Evolutionary conservation across 176 grass and related monocot genomes (phyloP), one percentile per base, ranked within the genome.

Genomic region (Metroxylon sagu): DNA sequence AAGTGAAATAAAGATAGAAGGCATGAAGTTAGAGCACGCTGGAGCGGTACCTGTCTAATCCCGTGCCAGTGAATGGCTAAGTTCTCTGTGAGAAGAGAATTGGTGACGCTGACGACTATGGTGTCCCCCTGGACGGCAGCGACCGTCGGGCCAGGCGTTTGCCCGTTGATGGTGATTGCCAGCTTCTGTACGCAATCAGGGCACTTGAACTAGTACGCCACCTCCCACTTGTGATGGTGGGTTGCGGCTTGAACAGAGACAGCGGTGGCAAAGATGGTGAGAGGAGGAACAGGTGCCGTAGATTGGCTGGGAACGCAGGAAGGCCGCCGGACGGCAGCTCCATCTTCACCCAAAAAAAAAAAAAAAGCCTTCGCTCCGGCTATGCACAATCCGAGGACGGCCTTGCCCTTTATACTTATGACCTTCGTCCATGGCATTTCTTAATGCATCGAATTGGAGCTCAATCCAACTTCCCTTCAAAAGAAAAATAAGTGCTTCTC

Each of bases 11-110:
- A n/a, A n/a, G n/a, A n/a, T n/a, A n/a, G n/a, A n/a, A n/a, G n/a
- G n/a, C n/a, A n/a, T n/a, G n/a, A n/a, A n/a, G n/a, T n/a, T n/a
- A n/a, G n/a, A n/a, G 5, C 6, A 30, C 5, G 29, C 6, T 30
- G 29, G 0, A 5, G 4, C 18, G 18, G 1, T 54, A 77, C 83
- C 73, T 89, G 80, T 0, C 91, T 74, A 61, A 90, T 90, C 35
- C 83, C 91, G 16, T 95, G 91, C 86, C 91, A 95, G 56, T 95
- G 91, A 57, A 95, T 90, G 0, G 91, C 86, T 0, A 74, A 35
- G 81, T 95, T 90, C 71, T 95, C 91, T 0, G 85, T 95, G 19
- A 95, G 65, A 0, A 95, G 83, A 0, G 14, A 35, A 55, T 95
- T 90, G 56, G 82, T 87, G 3, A 95, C 77, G 0, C 18, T 5